phyloP scores from a whole-genome alignment of 352 stramenopile genomes.

The Globisporangium canariense region DNA sequence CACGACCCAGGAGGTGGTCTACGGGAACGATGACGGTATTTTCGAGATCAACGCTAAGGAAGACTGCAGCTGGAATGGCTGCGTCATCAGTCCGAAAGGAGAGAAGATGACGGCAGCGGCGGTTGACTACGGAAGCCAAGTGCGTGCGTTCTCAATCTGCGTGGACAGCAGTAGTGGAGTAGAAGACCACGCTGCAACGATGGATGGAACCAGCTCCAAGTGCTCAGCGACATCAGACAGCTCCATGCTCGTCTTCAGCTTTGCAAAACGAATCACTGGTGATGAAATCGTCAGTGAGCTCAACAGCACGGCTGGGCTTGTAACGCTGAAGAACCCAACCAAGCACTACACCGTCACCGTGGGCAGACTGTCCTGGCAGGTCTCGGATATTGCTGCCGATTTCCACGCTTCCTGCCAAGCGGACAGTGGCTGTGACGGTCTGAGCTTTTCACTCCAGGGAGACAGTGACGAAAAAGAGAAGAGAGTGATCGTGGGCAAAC shows the following conservation, averaged over 20 bases:
- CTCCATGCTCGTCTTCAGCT: slow-evolving; percentile 53
- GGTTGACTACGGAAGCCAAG: slow-evolving; percentile 44
- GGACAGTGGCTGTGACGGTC: slow-evolving; percentile 27
- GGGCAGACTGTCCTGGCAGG: slow-evolving; percentile 36
- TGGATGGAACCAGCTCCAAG: slow-evolving; percentile 21
- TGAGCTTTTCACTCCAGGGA: slow-evolving; percentile 22
- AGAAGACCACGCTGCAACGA: slow-evolving; percentile 32
- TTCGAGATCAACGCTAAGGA: slow-evolving; percentile 66
- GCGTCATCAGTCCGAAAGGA: slow-evolving; percentile 38
- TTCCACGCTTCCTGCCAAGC: slow-evolving; percentile 22
- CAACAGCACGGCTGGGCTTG: slow-evolving; percentile 16
- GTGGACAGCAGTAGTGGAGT: slow-evolving; percentile 21
- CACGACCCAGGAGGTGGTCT: slow-evolving; percentile 22
- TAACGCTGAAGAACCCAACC: slow-evolving; percentile 38
- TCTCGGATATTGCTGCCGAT: slow-evolving; percentile 26
- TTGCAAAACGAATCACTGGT: slow-evolving; percentile 46
- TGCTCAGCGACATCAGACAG: slow-evolving; percentile 27
- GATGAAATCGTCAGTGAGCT: slow-evolving; percentile 29
- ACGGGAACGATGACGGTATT: slow-evolving; percentile 12
- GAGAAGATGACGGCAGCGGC: slow-evolving; percentile 24
- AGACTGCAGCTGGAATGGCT: slow-evolving; percentile 44
- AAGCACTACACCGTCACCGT: slow-evolving; percentile 50
- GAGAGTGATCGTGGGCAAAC: slow-evolving; percentile 28
- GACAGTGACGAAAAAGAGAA: slow-evolving; percentile 4
- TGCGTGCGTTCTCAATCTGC: slow-evolving; percentile 42